A percentile compares a stretch with the other conserved stretches of the same genome.
These are phyloP conservation scores for Mycena latifolia DNA, from an alignment of 768 basidiomycete genomes.

Conservation along the genomic window DNA sequence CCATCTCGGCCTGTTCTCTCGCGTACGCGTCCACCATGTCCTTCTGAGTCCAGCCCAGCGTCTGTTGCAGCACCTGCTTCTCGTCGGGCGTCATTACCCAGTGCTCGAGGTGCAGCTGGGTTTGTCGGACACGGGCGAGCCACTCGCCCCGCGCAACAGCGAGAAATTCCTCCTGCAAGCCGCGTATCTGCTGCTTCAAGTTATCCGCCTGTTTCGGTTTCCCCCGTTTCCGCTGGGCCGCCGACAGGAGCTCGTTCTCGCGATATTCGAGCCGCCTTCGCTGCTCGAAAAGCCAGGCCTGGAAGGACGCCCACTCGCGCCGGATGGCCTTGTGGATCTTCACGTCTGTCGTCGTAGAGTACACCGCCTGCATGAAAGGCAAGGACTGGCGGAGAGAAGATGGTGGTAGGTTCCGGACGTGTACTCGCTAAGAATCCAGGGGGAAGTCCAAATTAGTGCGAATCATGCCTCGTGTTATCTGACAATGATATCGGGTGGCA, in stretches of 20 bases:
- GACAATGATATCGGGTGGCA: conserved; percentile 28
- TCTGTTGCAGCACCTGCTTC: conserved; percentile 26
- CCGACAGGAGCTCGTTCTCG: conserved; percentile 24
- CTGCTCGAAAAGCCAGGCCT: conserved; percentile 29
- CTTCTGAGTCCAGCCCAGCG: conserved; percentile 27
- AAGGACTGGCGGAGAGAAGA: neutral
- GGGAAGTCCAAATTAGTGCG: conserved; percentile 19
- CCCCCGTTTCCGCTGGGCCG: conserved; percentile 22
- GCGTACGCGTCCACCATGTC: conserved; percentile 35
- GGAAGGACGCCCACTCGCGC: conserved; percentile 31
- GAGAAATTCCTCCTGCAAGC: conserved; percentile 25
- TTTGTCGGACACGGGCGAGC: conserved; percentile 32
- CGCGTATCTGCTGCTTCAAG: conserved; percentile 13
- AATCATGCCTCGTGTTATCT: conserved; percentile 35
- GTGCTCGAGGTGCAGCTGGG: conserved; percentile 29
- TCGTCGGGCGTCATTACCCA: conserved; percentile 37
- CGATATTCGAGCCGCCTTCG: conserved; percentile 17
- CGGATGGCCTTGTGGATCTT: conserved; percentile 35
- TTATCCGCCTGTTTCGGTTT: conserved; percentile 20
- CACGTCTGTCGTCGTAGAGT: conserved; percentile 34
- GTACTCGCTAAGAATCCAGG: conserved; percentile 16
- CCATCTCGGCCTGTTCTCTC: conserved; percentile 27
- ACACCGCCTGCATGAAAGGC: conserved; percentile 29
- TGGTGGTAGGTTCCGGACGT: neutral
- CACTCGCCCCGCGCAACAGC: conserved; percentile 24